A percentile compares a stretch with the other conserved stretches of the same genome.
These are phyloP conservation scores for Nigrograna mackinnonii DNA, from an alignment of 2,329 filamentous ascomycete species.

Conservation along the genomic window DNA sequence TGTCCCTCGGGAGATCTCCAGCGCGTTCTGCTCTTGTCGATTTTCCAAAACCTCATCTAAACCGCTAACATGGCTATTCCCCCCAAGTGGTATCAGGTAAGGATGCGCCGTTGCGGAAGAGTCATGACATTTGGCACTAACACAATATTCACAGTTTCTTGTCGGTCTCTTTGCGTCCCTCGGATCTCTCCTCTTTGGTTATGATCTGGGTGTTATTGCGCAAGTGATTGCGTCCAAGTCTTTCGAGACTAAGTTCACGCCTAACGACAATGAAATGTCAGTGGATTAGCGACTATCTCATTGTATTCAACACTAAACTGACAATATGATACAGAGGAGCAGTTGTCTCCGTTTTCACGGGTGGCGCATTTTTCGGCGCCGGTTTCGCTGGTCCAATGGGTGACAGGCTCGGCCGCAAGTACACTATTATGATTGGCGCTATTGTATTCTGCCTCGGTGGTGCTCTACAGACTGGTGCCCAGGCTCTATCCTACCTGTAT, in stretches of 20 bases:
- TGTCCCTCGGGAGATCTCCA: too few species aligned
- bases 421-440: conserved; percentile 73
- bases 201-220: conserved; percentile 64
- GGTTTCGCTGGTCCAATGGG: conserved; percentile 65
- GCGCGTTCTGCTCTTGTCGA: too few species aligned
- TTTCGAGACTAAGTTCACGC: conserved; percentile 46
- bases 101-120: conserved; percentile 7
- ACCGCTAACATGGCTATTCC: conserved; percentile 59
- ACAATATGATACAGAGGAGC: conserved; percentile 57
- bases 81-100: conserved; percentile 61
- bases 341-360: conserved; percentile 78
- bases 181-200: conserved; percentile 62
- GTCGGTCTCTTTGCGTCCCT: conserved; percentile 63
- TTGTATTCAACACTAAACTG: neutral
- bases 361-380: conserved; percentile 73
- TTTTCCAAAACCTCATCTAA: too few species aligned
- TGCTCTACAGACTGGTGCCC: conserved; percentile 71
- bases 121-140: conserved; percentile 4
- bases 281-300: conserved; percentile 5
- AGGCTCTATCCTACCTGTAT: conserved; percentile 64
- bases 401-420: conserved; percentile 68
- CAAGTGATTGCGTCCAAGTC: conserved; percentile 55
- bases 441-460: conserved; percentile 74
- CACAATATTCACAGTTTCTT: conserved; percentile 50
- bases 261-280: conserved; percentile 40